A percentile compares a stretch with the other conserved stretches of the same genome.
These are phyloP conservation scores for Saccharomycopsis javanensis DNA, from an alignment of 805 yeast genomes.

Conservation along the genomic window DNA sequence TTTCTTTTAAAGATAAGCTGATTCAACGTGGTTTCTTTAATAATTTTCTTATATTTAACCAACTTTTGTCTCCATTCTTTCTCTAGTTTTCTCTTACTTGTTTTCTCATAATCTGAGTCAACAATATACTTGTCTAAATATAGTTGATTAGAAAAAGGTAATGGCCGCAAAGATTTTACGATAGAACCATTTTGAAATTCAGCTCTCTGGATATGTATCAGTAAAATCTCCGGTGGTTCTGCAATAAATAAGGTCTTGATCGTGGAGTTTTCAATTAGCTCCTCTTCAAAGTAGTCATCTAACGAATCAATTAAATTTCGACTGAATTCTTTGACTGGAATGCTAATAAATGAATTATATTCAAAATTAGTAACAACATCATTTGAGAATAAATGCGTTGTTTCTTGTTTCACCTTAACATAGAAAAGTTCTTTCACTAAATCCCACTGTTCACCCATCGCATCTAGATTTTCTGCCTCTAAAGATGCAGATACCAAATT, in stretches of 20 bases:
- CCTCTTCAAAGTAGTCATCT: slow-evolving; percentile 73
- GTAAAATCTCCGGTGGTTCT: slow-evolving; percentile 70
- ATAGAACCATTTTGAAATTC: slow-evolving; percentile 66
- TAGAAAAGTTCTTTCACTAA: slow-evolving; percentile 70
- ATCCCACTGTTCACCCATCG: slow-evolving; percentile 76
- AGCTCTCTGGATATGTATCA: slow-evolving; percentile 90
- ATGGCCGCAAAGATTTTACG: slow-evolving; percentile 71
- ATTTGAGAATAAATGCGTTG: slow-evolving; percentile 20
- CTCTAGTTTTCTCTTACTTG: slow-evolving; percentile 45
- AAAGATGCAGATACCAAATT: slow-evolving; percentile 86
- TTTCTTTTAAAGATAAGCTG: not conserved
- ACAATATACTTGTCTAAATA: slow-evolving; percentile 85
- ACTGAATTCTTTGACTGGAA: slow-evolving; percentile 35
- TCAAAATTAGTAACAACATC: slow-evolving; percentile 44
- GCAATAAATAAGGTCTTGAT: slow-evolving; percentile 67
- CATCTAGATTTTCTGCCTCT: slow-evolving; percentile 46
- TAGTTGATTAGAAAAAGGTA: slow-evolving; percentile 67
- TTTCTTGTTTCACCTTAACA: slow-evolving; percentile 67
- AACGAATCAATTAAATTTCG: slow-evolving; percentile 54
- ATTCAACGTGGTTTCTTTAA: not conserved
- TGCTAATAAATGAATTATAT: slow-evolving; percentile 60
- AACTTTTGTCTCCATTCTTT: slow-evolving; percentile 53
- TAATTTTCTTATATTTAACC: slow-evolving; percentile 32
- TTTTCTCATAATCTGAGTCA: slow-evolving; percentile 46
- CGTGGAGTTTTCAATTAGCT: slow-evolving; percentile 56